These are phyloP conservation scores for Pseudogymnoascus sp. DNA, from an alignment of 2,329 filamentous ascomycete species.

Conservation along the genomic window DNA sequence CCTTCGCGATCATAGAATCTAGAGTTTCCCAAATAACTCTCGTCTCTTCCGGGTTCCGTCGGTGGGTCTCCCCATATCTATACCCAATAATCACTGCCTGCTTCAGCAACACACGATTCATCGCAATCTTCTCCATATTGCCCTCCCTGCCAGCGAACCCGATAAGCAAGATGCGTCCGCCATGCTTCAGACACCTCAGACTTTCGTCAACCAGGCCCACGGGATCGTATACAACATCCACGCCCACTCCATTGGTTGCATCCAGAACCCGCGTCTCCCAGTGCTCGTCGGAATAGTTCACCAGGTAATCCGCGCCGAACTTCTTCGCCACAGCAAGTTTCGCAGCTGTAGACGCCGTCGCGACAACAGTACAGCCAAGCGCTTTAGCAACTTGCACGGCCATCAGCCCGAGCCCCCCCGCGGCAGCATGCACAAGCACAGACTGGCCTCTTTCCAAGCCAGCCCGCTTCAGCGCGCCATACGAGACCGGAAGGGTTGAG, in stretches of 20 bases:
- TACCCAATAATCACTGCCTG: constrained; percentile 48
- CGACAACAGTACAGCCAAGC: constrained; percentile 46
- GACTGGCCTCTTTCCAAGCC: constrained; percentile 39
- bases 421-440: constrained; percentile 48
- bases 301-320: constrained; percentile 35
- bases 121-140: constrained; percentile 45
- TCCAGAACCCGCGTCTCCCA: constrained; percentile 48
- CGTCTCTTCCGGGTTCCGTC: constrained; percentile 41
- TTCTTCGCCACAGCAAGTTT: constrained; percentile 38
- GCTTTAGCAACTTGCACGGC: constrained; percentile 49
- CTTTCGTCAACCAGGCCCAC: constrained; percentile 50
- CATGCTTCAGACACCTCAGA: constrained; percentile 46
- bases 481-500: constrained; percentile 47
- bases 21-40: constrained; percentile 45
- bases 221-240: constrained; percentile 51
- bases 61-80: constrained; percentile 49
- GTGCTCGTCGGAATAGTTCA: constrained; percentile 34
- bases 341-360: constrained; percentile 39
- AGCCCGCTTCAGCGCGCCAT: constrained; percentile 41
- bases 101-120: constrained; percentile 49
- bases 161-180: constrained; percentile 47
- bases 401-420: constrained; percentile 48
- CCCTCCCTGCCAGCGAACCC: constrained; percentile 50
- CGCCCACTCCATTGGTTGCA: constrained; percentile 42
- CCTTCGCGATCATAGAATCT: constrained; percentile 38